Evolutionary conservation across 805 yeast species (phyloP).

Genomic region (Lachancea kluyveri): DNA sequence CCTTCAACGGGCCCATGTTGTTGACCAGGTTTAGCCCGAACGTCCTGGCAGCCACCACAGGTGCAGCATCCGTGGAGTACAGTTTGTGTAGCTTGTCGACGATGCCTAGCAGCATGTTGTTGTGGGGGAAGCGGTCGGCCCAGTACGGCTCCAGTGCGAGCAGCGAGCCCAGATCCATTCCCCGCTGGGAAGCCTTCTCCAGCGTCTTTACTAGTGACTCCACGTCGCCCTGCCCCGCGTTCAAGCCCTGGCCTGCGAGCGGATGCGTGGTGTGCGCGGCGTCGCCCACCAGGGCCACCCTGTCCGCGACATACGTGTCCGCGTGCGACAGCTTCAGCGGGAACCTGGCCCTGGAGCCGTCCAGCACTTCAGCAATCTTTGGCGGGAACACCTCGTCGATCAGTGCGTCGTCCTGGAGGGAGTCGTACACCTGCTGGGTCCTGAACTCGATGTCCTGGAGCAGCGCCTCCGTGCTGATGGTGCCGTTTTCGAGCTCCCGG

Average conservation of each 20-base stretch:
- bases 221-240: conserved; percentile 96
- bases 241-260: conserved; percentile 94
- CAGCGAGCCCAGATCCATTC: conserved; percentile 80
- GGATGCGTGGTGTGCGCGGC: conserved; percentile 99
- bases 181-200: conserved; percentile 65
- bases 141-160: conserved; percentile 83
- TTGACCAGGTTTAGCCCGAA: conserved; percentile 71
- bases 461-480: conserved; percentile 39
- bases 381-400: conserved; percentile 63
- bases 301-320: conserved; percentile 74
- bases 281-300: conserved; percentile 93
- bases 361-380: conserved; percentile 51
- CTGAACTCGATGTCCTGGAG: conserved; percentile 74
- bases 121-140: conserved; percentile 72
- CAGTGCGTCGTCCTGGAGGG: conserved; percentile 34
- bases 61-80: conserved; percentile 65
- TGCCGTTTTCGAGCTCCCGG: conserved; percentile 27
- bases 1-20: conserved; percentile 57
- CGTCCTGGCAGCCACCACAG: conserved; percentile 69
- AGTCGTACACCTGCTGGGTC: conserved; percentile 27
- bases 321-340: conserved; percentile 88
- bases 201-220: conserved; percentile 61
- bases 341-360: conserved; percentile 73
- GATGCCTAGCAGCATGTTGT: conserved; percentile 76
- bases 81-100: conserved; percentile 90